A percentile compares a stretch with the other conserved stretches of the same genome.
Conservation (phyloP, 1,284 basidiomycete genomes). For the Pseudozyma tsukubaensis region DNA sequence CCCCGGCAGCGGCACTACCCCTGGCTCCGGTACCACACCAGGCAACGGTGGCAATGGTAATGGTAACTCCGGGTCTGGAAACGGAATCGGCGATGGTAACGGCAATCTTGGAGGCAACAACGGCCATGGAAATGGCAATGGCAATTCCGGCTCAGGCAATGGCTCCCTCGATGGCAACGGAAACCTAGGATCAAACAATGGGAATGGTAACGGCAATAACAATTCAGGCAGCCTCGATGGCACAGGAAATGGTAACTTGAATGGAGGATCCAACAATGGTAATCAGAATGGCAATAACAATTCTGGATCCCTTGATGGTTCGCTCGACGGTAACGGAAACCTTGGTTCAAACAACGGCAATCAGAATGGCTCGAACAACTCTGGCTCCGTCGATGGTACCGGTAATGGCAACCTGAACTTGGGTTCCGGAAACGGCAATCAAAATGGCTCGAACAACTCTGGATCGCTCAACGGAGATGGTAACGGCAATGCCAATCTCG, state of each 20-base stretch:
- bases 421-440: slow-evolving; percentile 8
- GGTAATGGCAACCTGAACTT: slow-evolving; percentile 12
- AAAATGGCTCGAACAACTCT: slow-evolving; percentile 13
- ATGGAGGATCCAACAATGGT: slow-evolving; percentile 13
- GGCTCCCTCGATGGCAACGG: slow-evolving; percentile 7
- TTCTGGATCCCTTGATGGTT: slow-evolving; percentile 12
- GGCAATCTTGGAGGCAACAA: slow-evolving; percentile 18
- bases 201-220: slow-evolving; percentile 18
- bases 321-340: slow-evolving; percentile 13
- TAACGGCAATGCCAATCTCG: slow-evolving; percentile 18
- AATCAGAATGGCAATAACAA: slow-evolving; percentile 24
- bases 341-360: slow-evolving; percentile 18
- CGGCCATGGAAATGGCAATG: slow-evolving; percentile 14
- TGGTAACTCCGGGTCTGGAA: slow-evolving; percentile 10
- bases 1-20: background rate
- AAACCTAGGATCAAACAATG: slow-evolving; percentile 15
- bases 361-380: slow-evolving; percentile 14
- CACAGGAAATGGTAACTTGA: slow-evolving; percentile 11
- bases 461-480: slow-evolving; percentile 12
- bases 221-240: slow-evolving; percentile 14
- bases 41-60: slow-evolving; percentile 27
- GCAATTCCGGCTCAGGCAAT: slow-evolving; percentile 10
- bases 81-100: slow-evolving; percentile 17
- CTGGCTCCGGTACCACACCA: slow-evolving; percentile 7
- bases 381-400: slow-evolving; percentile 6